phyloP scores from a whole-genome alignment of 805 yeast species.

The Cyberlindnera petersonii region DNA sequence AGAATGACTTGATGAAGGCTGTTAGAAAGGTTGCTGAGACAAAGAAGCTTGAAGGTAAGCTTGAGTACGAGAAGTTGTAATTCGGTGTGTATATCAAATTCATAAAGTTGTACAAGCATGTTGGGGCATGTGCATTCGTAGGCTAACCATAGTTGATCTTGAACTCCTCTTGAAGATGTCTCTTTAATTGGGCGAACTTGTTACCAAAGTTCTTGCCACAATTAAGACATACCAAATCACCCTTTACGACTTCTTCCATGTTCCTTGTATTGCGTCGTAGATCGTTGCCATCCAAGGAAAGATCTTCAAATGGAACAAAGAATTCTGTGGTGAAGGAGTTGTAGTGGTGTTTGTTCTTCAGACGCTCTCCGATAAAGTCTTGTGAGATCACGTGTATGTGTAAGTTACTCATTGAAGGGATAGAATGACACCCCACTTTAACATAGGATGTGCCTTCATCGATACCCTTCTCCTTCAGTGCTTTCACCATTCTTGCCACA shows the following conservation, averaged over 20 bases:
- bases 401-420: slow-evolving; percentile 64
- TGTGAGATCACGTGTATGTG: slow-evolving; percentile 71
- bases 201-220: slow-evolving; percentile 40
- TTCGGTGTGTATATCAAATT: neutral
- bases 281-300: slow-evolving; percentile 44
- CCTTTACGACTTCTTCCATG: slow-evolving; percentile 34
- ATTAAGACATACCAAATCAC: slow-evolving; percentile 39
- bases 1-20: slow-evolving; percentile 94
- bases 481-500: slow-evolving; percentile 1
- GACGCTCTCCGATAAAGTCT: slow-evolving; percentile 50
- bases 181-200: slow-evolving; percentile 40
- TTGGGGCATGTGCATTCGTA: too few relatives aligned
- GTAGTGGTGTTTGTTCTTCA: slow-evolving; percentile 65
- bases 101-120: too few relatives aligned
- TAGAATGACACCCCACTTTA: slow-evolving; percentile 61
- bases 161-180: slow-evolving; percentile 39
- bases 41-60: slow-evolving; percentile 93
- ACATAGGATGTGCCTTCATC: slow-evolving; percentile 30
- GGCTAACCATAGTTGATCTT: slow-evolving; percentile 1
- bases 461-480: slow-evolving; percentile 18
- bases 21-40: slow-evolving; percentile 96
- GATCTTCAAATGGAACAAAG: slow-evolving; percentile 50
- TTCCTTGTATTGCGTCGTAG: slow-evolving; percentile 36
- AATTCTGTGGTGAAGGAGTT: slow-evolving; percentile 66
- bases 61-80: slow-evolving; percentile 89